Base-by-base conservation (phyloP, 208 protist species). In the Leishmania aethiopica region DNA sequence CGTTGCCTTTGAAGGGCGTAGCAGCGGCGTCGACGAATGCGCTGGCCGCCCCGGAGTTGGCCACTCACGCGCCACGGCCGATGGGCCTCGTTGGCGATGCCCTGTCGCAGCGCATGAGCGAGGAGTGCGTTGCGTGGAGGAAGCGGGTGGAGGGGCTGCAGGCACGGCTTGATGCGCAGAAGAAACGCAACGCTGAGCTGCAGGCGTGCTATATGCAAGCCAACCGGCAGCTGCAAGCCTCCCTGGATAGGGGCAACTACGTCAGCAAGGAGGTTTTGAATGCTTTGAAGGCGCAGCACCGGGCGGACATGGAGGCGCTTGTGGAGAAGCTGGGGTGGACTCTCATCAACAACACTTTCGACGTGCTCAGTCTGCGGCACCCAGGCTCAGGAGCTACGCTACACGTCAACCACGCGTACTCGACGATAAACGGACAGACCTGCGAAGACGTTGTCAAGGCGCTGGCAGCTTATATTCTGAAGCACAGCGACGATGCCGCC, bases 331-430 rank as follows among this genome's bases (percentile, higher is more conserved):
- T 86, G 25, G 83, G 83, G 25, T 86, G 83, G 83, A 80, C 55
- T 10, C 67, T 86, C 35, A 8, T 86, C 32, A 79, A 86, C 78
- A 64, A 45, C n/a, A 86, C 83, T 0, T 51, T 78, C 2, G 83
- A 86, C 59, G 83, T 86, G 13, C 67, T 86, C 15, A 86, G 83
- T 53, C 67, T 86, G 45, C 78, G 78, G 17, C 83, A 86, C 67
- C 83, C 83, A 0, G 62, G 32, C 53, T 83, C 74, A 0, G 75
- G 78, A 1, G 78, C 72, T 64, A 78, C 75, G 78, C 78, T 86
- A 51, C 83, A 86, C 57, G 75, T 64, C 13, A 86, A 86, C 57
- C 83, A 77, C 66, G 57, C 78, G 7, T 80, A 86, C 78, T 60
- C 64, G 51, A 77, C 79, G 42, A 80, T 86, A 37, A 86, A 86